A percentile compares a stretch with the other conserved stretches of the same genome.
phyloP scores from a whole-genome alignment of 23 red algal species.

The Gracilaria gracilis region DNA sequence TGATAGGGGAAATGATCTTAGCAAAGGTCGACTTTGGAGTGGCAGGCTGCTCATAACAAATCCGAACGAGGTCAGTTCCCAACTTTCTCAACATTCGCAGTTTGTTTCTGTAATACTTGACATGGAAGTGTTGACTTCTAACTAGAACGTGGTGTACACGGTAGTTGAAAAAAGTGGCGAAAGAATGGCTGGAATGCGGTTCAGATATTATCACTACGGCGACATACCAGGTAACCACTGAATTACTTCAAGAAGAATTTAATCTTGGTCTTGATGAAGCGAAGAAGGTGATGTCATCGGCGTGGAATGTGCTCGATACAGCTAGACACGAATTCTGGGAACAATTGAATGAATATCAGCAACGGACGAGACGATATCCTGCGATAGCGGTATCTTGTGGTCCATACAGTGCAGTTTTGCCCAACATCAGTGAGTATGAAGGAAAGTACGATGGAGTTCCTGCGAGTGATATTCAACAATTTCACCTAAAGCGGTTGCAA shows the following conservation, averaged over 20 bases:
- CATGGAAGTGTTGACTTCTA: background rate
- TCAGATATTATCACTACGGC: conserved; percentile 50
- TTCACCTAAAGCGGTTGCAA: conserved; percentile 19
- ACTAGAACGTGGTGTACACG: background rate
- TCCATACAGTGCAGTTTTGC: conserved; percentile 42
- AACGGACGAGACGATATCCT: conserved; percentile 18
- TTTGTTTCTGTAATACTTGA: too few species aligned
- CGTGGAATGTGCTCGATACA: background rate
- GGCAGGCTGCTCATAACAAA: conserved; percentile 39
- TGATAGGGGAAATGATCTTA: conserved; percentile 40
- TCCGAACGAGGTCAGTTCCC: conserved; percentile 22
- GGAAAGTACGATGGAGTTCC: background rate
- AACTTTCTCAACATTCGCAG: background rate
- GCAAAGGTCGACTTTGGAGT: conserved; percentile 18
- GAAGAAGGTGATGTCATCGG: background rate
- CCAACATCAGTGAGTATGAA: conserved; percentile 41
- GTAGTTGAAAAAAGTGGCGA: conserved; percentile 31
- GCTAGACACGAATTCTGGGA: conserved; percentile 14
- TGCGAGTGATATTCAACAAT: background rate
- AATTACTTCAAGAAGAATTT: conserved; percentile 29
- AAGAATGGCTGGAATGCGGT: conserved; percentile 50
- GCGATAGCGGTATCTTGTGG: conserved; percentile 42
- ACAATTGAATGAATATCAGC: background rate
- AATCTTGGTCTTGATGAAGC: conserved; percentile 12
- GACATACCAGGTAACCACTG: conserved; percentile 45